A percentile compares a stretch with the other conserved stretches of the same genome.
These are phyloP conservation scores for Xylaria nigripes DNA, from an alignment of 495 filamentous ascomycete species.

Conservation along the genomic window DNA sequence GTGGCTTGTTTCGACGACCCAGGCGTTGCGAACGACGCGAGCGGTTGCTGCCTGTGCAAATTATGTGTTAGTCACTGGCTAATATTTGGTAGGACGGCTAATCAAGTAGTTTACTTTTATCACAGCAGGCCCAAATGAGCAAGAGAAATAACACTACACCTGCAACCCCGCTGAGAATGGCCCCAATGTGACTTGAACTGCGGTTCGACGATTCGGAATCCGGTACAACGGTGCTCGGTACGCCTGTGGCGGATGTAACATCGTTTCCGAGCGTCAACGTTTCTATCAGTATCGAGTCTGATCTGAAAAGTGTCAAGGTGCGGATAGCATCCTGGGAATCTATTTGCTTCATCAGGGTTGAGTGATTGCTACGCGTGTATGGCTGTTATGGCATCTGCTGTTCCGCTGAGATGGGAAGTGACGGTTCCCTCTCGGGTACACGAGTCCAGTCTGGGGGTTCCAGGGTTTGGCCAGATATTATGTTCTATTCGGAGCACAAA, in stretches of 20 bases:
- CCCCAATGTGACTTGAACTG: slow-evolving; percentile 8
- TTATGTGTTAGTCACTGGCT: neutral
- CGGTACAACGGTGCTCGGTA: neutral
- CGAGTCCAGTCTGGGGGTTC: neutral
- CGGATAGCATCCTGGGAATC: neutral
- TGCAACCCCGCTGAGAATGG: slow-evolving; percentile 13
- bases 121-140: slow-evolving; percentile 10
- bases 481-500: neutral
- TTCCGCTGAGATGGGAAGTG: neutral
- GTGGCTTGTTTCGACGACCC: neutral
- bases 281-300: slow-evolving; percentile 2
- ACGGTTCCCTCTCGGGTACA: neutral
- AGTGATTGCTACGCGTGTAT: neutral
- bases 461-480: neutral
- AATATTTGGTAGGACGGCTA: neutral
- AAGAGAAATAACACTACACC: slow-evolving; percentile 5
- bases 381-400: neutral
- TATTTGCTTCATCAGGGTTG: neutral
- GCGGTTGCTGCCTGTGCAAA: neutral
- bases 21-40: slow-evolving; percentile 1
- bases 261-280: slow-evolving; percentile 6
- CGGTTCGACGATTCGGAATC: neutral
- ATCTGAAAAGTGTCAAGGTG: slow-evolving; percentile 5
- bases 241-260: neutral
- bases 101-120: neutral